Evolutionary conservation across 2,329 filamentous ascomycete genomes (phyloP).

Genomic region (Cadophora luteo-olivacea): DNA sequence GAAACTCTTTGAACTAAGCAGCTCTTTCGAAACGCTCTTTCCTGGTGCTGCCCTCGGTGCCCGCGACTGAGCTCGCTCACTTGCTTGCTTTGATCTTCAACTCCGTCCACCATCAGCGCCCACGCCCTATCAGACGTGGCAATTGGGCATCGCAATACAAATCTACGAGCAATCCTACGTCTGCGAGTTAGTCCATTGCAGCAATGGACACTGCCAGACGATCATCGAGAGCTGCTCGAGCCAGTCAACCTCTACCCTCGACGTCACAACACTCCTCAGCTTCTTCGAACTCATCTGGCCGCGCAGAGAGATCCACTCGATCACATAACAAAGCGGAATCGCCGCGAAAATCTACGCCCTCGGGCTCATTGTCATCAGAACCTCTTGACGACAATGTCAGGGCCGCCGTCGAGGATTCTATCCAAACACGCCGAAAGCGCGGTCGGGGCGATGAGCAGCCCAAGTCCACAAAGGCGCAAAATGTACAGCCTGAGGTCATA

Average conservation of each 20-base stretch:
- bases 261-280: constrained; percentile 79
- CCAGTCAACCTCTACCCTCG: constrained; percentile 70
- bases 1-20: constrained; percentile 20
- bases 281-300: constrained; percentile 77
- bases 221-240: constrained; percentile 90
- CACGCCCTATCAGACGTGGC: constrained; percentile 18
- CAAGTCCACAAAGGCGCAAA: constrained; percentile 58
- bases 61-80: constrained; percentile 19
- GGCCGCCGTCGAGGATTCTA: constrained; percentile 63
- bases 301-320: constrained; percentile 76
- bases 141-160: constrained; percentile 21
- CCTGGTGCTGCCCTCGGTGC: constrained; percentile 19
- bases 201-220: constrained; percentile 71
- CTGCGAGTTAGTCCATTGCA: constrained; percentile 26
- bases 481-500: constrained; percentile 45
- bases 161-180: background rate
- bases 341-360: constrained; percentile 76
- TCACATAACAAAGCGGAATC: constrained; percentile 76
- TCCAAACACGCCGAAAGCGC: constrained; percentile 80
- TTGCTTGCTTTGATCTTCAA: constrained; percentile 3
- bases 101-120: constrained; percentile 31
- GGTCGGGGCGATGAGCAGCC: constrained; percentile 54
- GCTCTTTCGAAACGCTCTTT: constrained; percentile 30
- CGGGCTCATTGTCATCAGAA: constrained; percentile 74
- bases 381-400: constrained; percentile 65